Conservation (phyloP, 2,329 filamentous ascomycete genomes). For the Alternaria conjuncta region DNA sequence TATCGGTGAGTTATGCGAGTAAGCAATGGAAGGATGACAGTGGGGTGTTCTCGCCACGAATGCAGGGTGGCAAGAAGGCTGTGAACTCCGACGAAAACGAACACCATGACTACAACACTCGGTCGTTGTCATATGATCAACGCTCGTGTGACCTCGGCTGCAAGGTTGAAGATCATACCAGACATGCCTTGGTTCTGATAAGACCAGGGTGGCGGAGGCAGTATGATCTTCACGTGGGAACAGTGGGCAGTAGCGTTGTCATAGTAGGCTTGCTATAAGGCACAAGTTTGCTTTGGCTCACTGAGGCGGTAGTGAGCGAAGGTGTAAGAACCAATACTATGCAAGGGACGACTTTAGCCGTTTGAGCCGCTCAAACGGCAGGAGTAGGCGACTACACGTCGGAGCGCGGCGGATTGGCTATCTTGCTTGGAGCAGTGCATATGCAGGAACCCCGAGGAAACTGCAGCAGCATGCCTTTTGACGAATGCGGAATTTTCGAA, state of each 20-base stretch:
- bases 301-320: neutral
- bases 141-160: neutral
- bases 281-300: neutral
- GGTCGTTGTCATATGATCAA: neutral
- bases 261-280: conserved; percentile 1
- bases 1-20: neutral
- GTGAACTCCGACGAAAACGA: conserved; percentile 5
- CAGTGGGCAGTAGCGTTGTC: neutral
- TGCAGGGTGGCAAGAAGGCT: neutral
- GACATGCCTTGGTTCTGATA: neutral
- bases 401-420: conserved; percentile 4
- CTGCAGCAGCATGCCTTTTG: conserved; percentile 32
- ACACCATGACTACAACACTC: neutral
- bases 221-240: neutral
- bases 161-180: neutral
- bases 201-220: neutral
- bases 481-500: neutral
- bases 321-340: neutral
- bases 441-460: neutral
- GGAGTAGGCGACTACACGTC: conserved; percentile 12
- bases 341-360: neutral
- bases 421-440: neutral
- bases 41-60: neutral
- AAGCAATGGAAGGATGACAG: neutral
- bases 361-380: conserved; percentile 15